Evolutionary conservation across 306 rosid species (phyloP).

Genomic region (Malus sylvestris): DNA sequence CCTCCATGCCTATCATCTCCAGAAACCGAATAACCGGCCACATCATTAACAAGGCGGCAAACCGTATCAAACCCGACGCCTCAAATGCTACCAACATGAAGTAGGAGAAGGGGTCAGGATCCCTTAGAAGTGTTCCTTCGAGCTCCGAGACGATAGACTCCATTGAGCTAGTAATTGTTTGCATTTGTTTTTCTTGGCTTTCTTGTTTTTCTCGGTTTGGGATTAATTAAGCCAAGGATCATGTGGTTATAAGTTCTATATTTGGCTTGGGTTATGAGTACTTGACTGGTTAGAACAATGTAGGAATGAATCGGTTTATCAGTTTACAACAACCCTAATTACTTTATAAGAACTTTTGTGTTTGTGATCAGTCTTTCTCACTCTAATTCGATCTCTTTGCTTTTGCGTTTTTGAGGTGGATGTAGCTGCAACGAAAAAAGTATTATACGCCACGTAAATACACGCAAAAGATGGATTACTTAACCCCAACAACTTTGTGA

Average conservation of each 20-base stretch:
- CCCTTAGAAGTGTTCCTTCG: constrained; percentile 76
- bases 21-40: constrained; percentile 61
- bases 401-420: constrained; percentile 32
- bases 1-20: constrained; percentile 28
- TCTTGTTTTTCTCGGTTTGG: neutral
- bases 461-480: constrained; percentile 39
- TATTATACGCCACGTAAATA: constrained; percentile 39
- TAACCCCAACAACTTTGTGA: constrained; percentile 52
- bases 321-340: constrained; percentile 46
- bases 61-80: constrained; percentile 74
- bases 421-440: constrained; percentile 39
- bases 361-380: neutral
- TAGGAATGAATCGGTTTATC: constrained; percentile 48
- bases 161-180: constrained; percentile 16
- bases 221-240: neutral
- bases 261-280: neutral
- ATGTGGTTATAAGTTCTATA: neutral
- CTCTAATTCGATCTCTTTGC: neutral
- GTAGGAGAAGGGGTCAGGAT: constrained; percentile 56
- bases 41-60: constrained; percentile 37
- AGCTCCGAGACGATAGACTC: constrained; percentile 63
- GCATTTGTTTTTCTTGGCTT: neutral
- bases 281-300: constrained; percentile 12
- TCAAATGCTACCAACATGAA: constrained; percentile 86
- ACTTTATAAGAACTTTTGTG: neutral